Percentiles rank a stretch among this genome's conserved stretches.
phyloP scores from a whole-genome alignment of 129 eudicot species.

The Flaveria brownii region DNA sequence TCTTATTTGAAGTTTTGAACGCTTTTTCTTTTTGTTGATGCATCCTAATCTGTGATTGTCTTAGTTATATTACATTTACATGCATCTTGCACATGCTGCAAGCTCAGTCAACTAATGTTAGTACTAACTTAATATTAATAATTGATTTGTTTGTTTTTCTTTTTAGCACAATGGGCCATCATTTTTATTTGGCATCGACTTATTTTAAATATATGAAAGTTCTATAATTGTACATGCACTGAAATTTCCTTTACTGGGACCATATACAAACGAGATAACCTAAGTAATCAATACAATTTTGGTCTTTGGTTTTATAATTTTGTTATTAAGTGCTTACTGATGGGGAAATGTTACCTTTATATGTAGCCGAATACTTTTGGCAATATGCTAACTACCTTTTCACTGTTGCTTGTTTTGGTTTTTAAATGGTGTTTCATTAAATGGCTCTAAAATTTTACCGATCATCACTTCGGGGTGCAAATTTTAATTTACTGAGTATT shows the following conservation, averaged over 20 bases:
- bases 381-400: background rate
- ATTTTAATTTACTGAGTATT: background rate
- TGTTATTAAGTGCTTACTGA: slow-evolving; percentile 3
- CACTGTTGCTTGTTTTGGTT: slow-evolving; percentile 11
- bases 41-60: background rate
- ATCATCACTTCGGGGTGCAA: background rate
- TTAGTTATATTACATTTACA: background rate
- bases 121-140: background rate
- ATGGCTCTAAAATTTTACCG: background rate
- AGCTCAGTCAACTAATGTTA: background rate
- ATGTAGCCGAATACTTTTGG: background rate
- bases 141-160: slow-evolving; percentile 3
- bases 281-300: slow-evolving; percentile 5
- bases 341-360: slow-evolving; percentile 6
- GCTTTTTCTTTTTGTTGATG: background rate
- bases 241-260: background rate
- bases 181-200: background rate
- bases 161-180: slow-evolving; percentile 14
- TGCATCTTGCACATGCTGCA: slow-evolving; percentile 1
- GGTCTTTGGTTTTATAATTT: slow-evolving; percentile 2
- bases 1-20: background rate
- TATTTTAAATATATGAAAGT: slow-evolving; percentile 4
- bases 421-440: slow-evolving; percentile 1
- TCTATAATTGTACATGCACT: background rate
- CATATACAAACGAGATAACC: background rate